Conservation (phyloP, 345 rosid species). For the Lagerstroemia speciosa region DNA sequence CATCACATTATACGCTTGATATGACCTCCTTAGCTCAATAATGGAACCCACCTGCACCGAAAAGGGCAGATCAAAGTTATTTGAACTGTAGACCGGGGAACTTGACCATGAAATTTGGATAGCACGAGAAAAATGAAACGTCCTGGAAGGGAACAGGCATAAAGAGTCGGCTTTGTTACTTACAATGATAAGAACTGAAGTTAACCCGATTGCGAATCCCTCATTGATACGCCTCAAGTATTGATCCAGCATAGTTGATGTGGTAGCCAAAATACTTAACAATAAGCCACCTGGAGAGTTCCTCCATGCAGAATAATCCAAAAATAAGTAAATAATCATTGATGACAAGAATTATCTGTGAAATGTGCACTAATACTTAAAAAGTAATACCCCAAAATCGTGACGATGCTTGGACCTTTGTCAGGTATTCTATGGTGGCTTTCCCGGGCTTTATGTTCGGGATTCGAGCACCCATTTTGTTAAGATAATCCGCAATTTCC, state of each 20-base stretch:
- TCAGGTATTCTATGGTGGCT: conserved; percentile 77
- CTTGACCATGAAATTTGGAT: neutral
- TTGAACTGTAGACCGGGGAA: neutral
- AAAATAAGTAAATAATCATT: neutral
- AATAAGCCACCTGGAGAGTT: conserved; percentile 63
- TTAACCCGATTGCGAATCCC: conserved; percentile 80
- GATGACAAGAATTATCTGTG: neutral
- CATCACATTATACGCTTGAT: conserved; percentile 95
- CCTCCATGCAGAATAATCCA: conserved; percentile 1
- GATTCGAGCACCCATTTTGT: conserved; percentile 98
- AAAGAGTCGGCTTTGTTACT: conserved; percentile 17
- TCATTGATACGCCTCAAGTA: conserved; percentile 68
- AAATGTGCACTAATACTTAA: neutral
- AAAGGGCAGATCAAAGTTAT: neutral
- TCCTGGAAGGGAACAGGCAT: neutral
- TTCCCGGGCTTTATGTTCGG: conserved; percentile 91
- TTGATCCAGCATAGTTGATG: conserved; percentile 75
- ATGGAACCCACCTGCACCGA: conserved; percentile 81
- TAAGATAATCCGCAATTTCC: conserved; percentile 91
- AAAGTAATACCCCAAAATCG: conserved; percentile 80
- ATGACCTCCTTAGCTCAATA: conserved; percentile 90
- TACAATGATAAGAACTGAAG: conserved; percentile 81
- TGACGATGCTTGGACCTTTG: conserved; percentile 86
- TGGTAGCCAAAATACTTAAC: conserved; percentile 76
- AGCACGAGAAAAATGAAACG: neutral